phyloP scores from a whole-genome alignment of 2,329 filamentous ascomycete genomes.

The Ceratocystis lukuohia region DNA sequence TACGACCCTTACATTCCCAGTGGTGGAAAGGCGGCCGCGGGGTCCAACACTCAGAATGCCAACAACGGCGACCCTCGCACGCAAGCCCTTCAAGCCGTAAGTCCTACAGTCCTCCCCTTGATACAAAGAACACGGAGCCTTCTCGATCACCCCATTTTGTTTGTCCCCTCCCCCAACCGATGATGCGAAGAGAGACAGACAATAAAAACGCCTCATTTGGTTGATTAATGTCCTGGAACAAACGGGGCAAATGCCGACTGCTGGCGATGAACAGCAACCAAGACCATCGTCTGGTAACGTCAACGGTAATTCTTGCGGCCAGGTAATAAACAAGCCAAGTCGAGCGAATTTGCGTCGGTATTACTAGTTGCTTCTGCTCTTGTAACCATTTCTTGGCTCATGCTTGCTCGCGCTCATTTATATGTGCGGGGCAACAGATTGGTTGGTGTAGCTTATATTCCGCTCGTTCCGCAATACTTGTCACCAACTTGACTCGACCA shows the following conservation, averaged over 20 bases:
- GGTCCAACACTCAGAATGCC: slow-evolving; percentile 29
- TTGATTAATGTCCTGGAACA: background rate
- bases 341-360: too few relatives aligned
- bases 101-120: slow-evolving; percentile 24
- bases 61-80: slow-evolving; percentile 39
- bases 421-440: background rate
- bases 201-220: background rate
- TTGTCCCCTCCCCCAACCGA: background rate
- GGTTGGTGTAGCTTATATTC: background rate
- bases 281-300: background rate
- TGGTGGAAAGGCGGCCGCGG: slow-evolving; percentile 27
- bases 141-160: background rate
- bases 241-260: background rate
- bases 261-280: background rate
- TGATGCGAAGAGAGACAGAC: background rate
- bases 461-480: slow-evolving; percentile 3
- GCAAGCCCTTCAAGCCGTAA: slow-evolving; percentile 70
- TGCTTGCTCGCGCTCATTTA: background rate
- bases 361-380: background rate
- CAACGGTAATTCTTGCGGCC: background rate
- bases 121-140: background rate
- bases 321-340: background rate
- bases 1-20: slow-evolving; percentile 85
- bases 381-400: background rate
- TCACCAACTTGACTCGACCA: background rate